Evolutionary conservation across 176 grass and related monocot species (phyloP).

Genomic region (Zea luxurians): DNA sequence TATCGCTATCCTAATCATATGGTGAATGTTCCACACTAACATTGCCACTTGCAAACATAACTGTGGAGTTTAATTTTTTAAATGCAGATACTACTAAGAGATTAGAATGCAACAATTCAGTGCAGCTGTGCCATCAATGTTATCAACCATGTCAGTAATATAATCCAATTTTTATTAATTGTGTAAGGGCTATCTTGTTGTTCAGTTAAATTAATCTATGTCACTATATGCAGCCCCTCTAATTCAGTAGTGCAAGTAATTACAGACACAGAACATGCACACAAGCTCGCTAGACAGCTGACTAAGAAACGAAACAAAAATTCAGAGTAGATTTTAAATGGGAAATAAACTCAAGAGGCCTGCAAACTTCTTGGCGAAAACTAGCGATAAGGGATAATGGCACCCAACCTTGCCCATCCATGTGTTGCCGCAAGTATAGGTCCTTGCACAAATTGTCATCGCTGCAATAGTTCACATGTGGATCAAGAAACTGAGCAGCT

Average conservation of each 20-base stretch:
- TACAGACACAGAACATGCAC: neutral
- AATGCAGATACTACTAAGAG: neutral
- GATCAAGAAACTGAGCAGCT: conserved; percentile 2
- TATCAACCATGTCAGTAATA: conserved; percentile 10
- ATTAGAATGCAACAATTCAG: neutral
- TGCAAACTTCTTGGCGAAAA: conserved; percentile 60
- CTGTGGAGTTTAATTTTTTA: neutral
- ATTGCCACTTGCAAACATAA: neutral
- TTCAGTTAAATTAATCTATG: conserved; percentile 6
- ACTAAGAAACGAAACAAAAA: conserved; percentile 9
- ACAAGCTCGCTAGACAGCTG: conserved; percentile 21
- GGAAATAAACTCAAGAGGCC: neutral
- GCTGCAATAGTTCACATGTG: conserved; percentile 47
- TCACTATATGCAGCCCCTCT: conserved; percentile 5
- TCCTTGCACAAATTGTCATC: conserved; percentile 89
- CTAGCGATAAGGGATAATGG: conserved; percentile 72
- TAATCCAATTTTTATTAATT: neutral
- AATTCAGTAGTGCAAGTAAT: conserved; percentile 10
- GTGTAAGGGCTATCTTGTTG: neutral
- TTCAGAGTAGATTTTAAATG: neutral
- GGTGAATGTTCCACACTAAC: neutral
- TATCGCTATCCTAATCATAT: neutral
- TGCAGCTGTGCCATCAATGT: neutral
- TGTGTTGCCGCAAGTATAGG: conserved; percentile 62
- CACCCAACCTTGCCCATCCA: conserved; percentile 95